A percentile compares a stretch with the other conserved stretches of the same genome.
phyloP scores from a whole-genome alignment of 2,329 filamentous ascomycete species.

The Colletotrichum siamense region DNA sequence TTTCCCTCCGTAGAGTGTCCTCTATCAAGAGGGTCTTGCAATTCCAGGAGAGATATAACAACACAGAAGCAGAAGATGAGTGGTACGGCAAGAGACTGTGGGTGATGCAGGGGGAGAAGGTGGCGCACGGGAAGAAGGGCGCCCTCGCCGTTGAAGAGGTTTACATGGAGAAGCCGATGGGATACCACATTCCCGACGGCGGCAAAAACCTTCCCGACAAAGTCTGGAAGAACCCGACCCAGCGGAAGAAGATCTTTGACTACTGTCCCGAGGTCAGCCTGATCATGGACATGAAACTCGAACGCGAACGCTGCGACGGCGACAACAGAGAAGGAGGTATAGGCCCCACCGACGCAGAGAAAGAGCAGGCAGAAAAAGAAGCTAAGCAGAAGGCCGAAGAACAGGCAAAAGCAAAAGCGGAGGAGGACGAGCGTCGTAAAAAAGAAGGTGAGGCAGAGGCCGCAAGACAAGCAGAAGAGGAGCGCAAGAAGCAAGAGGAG shows the following conservation, averaged over 20 bases:
- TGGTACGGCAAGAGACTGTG: slow-evolving; percentile 59
- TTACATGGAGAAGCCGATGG: slow-evolving; percentile 57
- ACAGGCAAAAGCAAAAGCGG: background rate
- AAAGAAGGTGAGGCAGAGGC: slow-evolving; percentile 3
- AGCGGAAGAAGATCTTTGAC: slow-evolving; percentile 53
- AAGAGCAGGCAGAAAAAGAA: slow-evolving; percentile 14
- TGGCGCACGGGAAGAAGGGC: slow-evolving; percentile 46
- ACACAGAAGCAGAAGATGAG: slow-evolving; percentile 58
- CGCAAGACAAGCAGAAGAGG: background rate
- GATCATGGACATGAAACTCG: slow-evolving; percentile 62
- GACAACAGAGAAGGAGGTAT: slow-evolving; percentile 35
- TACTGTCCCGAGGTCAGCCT: slow-evolving; percentile 63
- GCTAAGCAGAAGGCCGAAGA: slow-evolving; percentile 13
- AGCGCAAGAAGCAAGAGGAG: background rate
- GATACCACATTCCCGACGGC: slow-evolving; percentile 55
- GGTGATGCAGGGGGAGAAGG: slow-evolving; percentile 51
- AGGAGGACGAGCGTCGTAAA: slow-evolving; percentile 4
- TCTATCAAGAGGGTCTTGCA: slow-evolving; percentile 52
- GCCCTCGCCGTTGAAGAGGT: slow-evolving; percentile 56
- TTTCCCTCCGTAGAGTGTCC: slow-evolving; percentile 58
- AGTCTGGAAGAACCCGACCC: slow-evolving; percentile 51
- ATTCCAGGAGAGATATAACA: slow-evolving; percentile 55
- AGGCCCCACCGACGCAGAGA: slow-evolving; percentile 15
- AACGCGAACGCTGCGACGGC: slow-evolving; percentile 49
- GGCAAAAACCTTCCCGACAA: slow-evolving; percentile 43